phyloP scores from a whole-genome alignment of 1,284 basidiomycete species.

The Meira nashicola region DNA sequence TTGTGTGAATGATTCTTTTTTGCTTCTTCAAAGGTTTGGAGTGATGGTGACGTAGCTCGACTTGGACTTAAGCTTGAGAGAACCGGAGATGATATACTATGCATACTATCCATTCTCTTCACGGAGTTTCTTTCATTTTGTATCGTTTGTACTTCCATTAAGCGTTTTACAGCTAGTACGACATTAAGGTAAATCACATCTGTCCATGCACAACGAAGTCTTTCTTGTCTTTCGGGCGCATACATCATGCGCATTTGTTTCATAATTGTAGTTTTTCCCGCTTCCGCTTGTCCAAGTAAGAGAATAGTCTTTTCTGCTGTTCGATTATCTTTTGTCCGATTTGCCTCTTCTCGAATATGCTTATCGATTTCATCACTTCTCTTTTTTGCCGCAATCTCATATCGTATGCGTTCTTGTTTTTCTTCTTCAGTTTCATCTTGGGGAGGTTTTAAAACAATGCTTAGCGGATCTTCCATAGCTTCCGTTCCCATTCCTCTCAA shows the following conservation, averaged over 20 bases:
- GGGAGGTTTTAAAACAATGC: neutral
- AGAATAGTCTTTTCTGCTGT: neutral
- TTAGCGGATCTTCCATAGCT: neutral
- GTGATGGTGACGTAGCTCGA: neutral
- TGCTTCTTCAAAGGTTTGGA: too few species aligned
- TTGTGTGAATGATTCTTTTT: neutral
- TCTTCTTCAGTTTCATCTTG: neutral
- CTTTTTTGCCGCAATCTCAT: neutral
- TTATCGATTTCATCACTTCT: conserved; percentile 2
- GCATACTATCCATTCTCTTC: neutral
- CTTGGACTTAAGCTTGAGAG: neutral
- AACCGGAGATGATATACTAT: neutral
- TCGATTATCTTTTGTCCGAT: neutral
- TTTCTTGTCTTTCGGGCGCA: conserved; percentile 28
- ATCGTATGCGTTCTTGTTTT: neutral
- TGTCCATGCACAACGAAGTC: conserved; percentile 22
- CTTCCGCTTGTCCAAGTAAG: conserved; percentile 23
- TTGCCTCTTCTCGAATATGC: neutral
- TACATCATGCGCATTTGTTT: conserved; percentile 43
- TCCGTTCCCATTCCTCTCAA: too few species aligned
- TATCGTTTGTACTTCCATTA: conserved; percentile 18
- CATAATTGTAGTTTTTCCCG: conserved; percentile 36
- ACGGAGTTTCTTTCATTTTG: too few species aligned
- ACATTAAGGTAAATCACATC: conserved; percentile 33
- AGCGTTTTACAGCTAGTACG: conserved; percentile 15